phyloP scores from a whole-genome alignment of 2,329 filamentous ascomycete genomes.

The Venturia effusa region DNA sequence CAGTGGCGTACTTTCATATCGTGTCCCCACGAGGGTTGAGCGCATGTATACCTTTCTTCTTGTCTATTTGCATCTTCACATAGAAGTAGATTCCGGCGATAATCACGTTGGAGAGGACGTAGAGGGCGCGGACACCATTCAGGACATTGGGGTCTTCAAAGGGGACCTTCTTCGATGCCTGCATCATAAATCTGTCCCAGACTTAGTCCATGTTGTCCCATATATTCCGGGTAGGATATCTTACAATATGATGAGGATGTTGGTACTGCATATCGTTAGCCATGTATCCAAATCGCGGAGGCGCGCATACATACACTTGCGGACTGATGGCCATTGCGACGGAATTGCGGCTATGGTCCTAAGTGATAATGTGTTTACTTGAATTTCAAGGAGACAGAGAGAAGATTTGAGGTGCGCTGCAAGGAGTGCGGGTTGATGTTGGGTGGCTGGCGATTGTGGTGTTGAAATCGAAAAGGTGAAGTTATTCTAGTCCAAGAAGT shows the following conservation, averaged over 20 bases:
- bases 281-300: background rate
- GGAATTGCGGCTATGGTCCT: background rate
- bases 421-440: background rate
- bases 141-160: conserved; percentile 78
- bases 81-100: conserved; percentile 80
- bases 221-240: background rate
- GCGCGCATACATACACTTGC: conserved; percentile 16
- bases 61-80: conserved; percentile 75
- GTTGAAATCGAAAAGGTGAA: background rate
- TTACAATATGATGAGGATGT: conserved; percentile 78
- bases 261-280: conserved; percentile 49
- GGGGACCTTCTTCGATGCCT: conserved; percentile 89
- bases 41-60: conserved; percentile 77
- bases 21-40: background rate
- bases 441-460: background rate
- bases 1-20: conserved; percentile 12
- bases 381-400: too few relatives aligned
- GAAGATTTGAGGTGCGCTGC: background rate
- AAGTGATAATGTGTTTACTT: background rate
- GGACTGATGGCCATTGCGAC: conserved; percentile 12
- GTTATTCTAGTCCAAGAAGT: background rate
- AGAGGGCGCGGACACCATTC: conserved; percentile 51
- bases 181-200: conserved; percentile 66
- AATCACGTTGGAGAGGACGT: conserved; percentile 65
- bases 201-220: conserved; percentile 7